These are phyloP conservation scores for Metschnikowia corniflorae DNA, from an alignment of 805 yeast species.

Conservation along the genomic window DNA sequence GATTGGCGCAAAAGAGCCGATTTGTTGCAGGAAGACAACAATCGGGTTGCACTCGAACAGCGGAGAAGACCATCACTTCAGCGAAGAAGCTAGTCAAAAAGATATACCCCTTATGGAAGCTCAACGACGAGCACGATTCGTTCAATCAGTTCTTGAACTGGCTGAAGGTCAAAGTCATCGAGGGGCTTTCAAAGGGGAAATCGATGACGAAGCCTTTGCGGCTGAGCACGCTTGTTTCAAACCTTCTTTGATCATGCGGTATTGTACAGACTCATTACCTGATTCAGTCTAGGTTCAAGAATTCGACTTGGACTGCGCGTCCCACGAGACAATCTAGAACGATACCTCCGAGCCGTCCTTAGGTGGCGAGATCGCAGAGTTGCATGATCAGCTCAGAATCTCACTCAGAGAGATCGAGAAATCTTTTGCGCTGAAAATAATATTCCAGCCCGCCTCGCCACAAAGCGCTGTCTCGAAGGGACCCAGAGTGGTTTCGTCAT, in stretches of 20 bases:
- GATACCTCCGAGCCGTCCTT: not conserved
- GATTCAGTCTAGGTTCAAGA: conserved; percentile 10
- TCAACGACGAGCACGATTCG: conserved; percentile 44
- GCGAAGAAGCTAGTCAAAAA: conserved; percentile 28
- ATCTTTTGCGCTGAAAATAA: conserved; percentile 21
- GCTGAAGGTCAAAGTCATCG: conserved; percentile 37
- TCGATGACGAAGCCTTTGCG: conserved; percentile 18
- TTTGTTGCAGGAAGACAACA: conserved; percentile 2
- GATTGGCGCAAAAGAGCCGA: conserved; percentile 22
- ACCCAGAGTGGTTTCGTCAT: conserved; percentile 3
- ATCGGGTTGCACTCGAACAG: conserved; percentile 6
- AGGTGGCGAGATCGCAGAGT: not conserved
- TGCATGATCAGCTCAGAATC: conserved; percentile 5
- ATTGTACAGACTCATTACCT: conserved; percentile 11
- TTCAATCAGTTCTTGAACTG: conserved; percentile 46
- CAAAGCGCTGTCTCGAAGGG: conserved; percentile 8
- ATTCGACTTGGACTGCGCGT: conserved; percentile 4
- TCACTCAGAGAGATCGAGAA: conserved; percentile 28
- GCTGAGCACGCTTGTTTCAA: conserved; percentile 14
- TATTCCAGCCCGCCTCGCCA: conserved; percentile 12
- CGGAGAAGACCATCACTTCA: conserved; percentile 7
- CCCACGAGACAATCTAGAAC: conserved; percentile 8
- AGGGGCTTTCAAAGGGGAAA: conserved; percentile 38
- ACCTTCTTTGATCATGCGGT: conserved; percentile 15
- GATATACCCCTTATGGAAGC: conserved; percentile 35